Evolutionary conservation across 345 rosid genomes (phyloP), one percentile per base, ranked within the genome.

Genomic region (Eucalyptus decipiens): DNA sequence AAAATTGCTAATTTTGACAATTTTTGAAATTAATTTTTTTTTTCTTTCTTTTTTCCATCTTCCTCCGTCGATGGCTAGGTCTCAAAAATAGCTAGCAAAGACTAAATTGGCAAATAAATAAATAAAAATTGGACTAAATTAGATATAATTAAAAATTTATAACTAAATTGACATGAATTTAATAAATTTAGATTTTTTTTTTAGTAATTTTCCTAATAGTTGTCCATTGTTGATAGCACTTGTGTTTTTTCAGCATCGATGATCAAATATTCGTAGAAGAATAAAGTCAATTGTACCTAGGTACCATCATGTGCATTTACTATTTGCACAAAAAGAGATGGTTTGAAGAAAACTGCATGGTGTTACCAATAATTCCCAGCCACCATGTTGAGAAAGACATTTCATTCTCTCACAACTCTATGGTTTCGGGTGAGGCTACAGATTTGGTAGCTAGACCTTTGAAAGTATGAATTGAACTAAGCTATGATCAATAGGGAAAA

Each of bases 41-140:
- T 28, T 26, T 24, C 2, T 58, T 65, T 65, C 5, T n/a, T 14
- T 11, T 65, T 65, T 65, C 18, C 76, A 30, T 65, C 76, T 65
- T 15, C 37, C 37, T 65, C 5, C 1, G 0, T 0, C 7, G 9
- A 17, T 65, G 1, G 37, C 19, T 0, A 3, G 9, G 10, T 37
- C 37, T n/a, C 19, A 16, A 17, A 21, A 15, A 65, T 14, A 30
- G 72, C 37, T 0, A 0, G 3, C 19, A 12, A 60, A 1, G 37
- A n/a, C 19, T 65, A 65, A 65, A 65, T 5, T 65, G 5, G 10
- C 0, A 65, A 65, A 7, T 60, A 26, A 65, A 14, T 11, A 26
- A 24, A 10, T 1, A 60, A 28, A 60, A 14, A 2, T 4, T 15
- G 37, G 19, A 65, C 37, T 30, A 1, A 13, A 65, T 65, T 65